Base-by-base conservation (phyloP, 352 stramenopile genomes). In the Phytopythium aichiense region DNA sequence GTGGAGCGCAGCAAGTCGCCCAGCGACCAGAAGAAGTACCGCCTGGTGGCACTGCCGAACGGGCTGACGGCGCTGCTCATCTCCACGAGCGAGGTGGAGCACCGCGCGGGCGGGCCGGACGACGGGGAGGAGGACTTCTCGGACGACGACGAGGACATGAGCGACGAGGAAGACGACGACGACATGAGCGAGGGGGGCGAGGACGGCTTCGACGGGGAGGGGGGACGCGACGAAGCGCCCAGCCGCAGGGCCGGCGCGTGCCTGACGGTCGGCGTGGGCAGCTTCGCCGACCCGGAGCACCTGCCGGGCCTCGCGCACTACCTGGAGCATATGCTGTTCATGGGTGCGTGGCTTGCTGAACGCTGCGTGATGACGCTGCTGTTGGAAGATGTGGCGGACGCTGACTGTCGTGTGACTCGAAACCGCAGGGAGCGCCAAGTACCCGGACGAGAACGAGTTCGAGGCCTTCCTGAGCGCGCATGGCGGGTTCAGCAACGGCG, bases 251-350 rank as follows among this genome's bases (percentile, higher is more conserved):
- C 83, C 0, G 83, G 79, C 28, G 83, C 83, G 0, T 90, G 81
- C 55, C 68, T 92, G 11, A 88, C 83, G 2, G 79, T 92, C 4
- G 83, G 83, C 18, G 77, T 87, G 16, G 83, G 81, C 55, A 89
- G 79, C 67, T 90, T 89, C 60, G 74, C 77, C 1, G 87, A 97
- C 55, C 83, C 86, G 7, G 69, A 74, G 60, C 31, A 78, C n/a
- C 61, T 95, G 13, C 81, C 82, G 1, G 93, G 89, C 4, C 74
- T 95, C 30, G 90, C 90, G 22, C 92, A 98, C 69, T 98, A 96
- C 58, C 73, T 98, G 49, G 94, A 98, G 79, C 95, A 98, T 75
- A 98, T 98, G 95, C 80, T 98, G 20, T 98, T 98, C 68, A 97
- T 98, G 90, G 94, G 91, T 81, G 58, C 50, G 65, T 46, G 7